Conservation (phyloP, 1,284 basidiomycete species). For the Lentinus polychrous region DNA sequence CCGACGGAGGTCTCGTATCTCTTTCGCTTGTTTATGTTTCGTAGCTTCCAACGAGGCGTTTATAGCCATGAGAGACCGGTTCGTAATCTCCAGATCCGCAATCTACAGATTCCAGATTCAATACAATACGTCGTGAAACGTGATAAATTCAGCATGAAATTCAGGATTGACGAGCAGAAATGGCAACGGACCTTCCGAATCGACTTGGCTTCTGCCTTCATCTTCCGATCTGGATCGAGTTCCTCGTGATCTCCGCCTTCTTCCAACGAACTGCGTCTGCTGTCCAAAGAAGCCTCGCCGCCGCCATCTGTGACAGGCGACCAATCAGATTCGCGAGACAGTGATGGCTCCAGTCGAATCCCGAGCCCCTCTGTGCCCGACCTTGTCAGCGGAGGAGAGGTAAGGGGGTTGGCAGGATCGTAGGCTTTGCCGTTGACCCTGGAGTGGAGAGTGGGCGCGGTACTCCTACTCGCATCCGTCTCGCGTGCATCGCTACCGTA, state of each 20-base stretch:
- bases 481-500: conserved; percentile 22
- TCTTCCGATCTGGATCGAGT: conserved; percentile 32
- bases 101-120: conserved; percentile 41
- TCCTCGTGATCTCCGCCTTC: conserved; percentile 19
- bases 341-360: conserved; percentile 1
- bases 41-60: conserved; percentile 68
- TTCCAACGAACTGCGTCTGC: conserved; percentile 11
- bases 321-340: too few relatives aligned
- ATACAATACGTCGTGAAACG: conserved; percentile 1
- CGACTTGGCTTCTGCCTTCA: conserved; percentile 65
- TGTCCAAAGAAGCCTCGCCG: conserved; percentile 15
- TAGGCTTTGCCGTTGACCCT: conserved; percentile 11
- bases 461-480: conserved; percentile 29
- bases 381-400: not conserved
- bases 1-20: conserved; percentile 69
- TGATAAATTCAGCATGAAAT: not conserved
- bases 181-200: conserved; percentile 57
- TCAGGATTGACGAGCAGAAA: not conserved
- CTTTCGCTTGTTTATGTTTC: conserved; percentile 71
- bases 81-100: conserved; percentile 78
- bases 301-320: too few relatives aligned
- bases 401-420: conserved; percentile 8
- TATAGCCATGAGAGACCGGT: conserved; percentile 70
- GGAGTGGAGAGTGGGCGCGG: conserved; percentile 26
- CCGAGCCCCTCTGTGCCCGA: conserved; percentile 8